Base-by-base conservation (phyloP, 208 protist species). In the Eutreptiella sp. region DNA sequence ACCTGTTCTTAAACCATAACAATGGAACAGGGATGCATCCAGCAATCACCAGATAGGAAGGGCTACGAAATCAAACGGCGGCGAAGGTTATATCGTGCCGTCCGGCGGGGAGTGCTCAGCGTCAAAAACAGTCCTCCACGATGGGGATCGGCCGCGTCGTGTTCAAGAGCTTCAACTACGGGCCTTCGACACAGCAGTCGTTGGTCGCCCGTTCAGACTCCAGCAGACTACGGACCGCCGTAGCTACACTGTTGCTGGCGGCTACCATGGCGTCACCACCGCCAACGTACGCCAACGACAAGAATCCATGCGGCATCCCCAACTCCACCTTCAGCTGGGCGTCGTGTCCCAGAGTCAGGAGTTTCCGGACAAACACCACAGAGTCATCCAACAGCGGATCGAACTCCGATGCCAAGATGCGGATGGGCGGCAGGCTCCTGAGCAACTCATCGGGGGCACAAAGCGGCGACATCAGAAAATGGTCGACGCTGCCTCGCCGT, bases 361-460 rank as follows among this genome's bases (percentile, higher is more conserved):
- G 29, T 62, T 39, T 58, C 2, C 55, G 33, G 4, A 58, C 38
- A 53, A 68, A 68, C 3, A 16, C 65, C 0, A 72, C 28, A 2
- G 68, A 46, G 43, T 68, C 57, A 42, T 73, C 68, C 11, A 73
- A 53, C 7, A 73, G 60, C 4, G 68, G 68, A 64, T 73, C 68
- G 26, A 70, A 42, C 1, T 9, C 39, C 0, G 43, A 23, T 11
- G 33, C 68, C 19, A 73, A 16, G 38, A 73, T 62, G 5, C 45
- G 21, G 5, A 33, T 57, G 2, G 38, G 38, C 2, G 63, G 63
- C 1, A 73, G 33, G 3, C 2, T 0, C 0, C n/a, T 3, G 7
- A 73, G 41, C 19, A 58, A 19, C 11, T 5, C 14, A 16, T 66
- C 63, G 4, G 16, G 4, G 9, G 61, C 62, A 27, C 39, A 0